Percentiles rank a stretch among this genome's conserved stretches.
Evolutionary conservation across 768 basidiomycete genomes (phyloP).

Genomic region (Phylloporus arenicola): DNA sequence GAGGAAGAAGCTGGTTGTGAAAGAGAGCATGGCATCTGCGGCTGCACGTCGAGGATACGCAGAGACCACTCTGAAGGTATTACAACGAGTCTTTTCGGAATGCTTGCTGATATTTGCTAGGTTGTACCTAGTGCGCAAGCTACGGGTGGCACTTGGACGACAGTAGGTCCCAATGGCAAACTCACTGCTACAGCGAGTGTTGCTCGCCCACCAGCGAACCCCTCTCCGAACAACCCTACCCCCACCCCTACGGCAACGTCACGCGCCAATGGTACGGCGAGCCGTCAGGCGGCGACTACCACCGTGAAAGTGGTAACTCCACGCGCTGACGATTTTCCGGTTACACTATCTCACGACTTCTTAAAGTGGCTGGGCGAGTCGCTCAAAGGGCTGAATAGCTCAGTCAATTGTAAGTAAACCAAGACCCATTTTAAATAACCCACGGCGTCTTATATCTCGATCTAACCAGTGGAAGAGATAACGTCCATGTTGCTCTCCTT

Average conservation of each 20-base stretch:
- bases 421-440: background rate
- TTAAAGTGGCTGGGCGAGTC: constrained; percentile 86
- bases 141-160: constrained; percentile 73
- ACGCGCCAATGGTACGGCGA: constrained; percentile 36
- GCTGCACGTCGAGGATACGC: constrained; percentile 70
- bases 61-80: constrained; percentile 71
- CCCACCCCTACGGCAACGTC: constrained; percentile 30
- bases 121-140: constrained; percentile 24
- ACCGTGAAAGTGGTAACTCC: constrained; percentile 24
- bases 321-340: constrained; percentile 57
- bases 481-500: constrained; percentile 93
- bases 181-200: constrained; percentile 26
- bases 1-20: constrained; percentile 62
- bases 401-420: constrained; percentile 46
- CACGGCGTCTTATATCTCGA: constrained; percentile 15
- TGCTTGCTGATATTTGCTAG: constrained; percentile 20
- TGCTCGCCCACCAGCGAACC: constrained; percentile 32
- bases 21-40: constrained; percentile 53
- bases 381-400: constrained; percentile 62
- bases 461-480: constrained; percentile 82
- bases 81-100: background rate
- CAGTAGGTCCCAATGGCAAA: constrained; percentile 79
- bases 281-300: constrained; percentile 35
- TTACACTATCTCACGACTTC: constrained; percentile 82
- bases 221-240: constrained; percentile 25